These are phyloP conservation scores for Croton setiger DNA, from an alignment of 441 rosid genomes.

Conservation along the genomic window DNA sequence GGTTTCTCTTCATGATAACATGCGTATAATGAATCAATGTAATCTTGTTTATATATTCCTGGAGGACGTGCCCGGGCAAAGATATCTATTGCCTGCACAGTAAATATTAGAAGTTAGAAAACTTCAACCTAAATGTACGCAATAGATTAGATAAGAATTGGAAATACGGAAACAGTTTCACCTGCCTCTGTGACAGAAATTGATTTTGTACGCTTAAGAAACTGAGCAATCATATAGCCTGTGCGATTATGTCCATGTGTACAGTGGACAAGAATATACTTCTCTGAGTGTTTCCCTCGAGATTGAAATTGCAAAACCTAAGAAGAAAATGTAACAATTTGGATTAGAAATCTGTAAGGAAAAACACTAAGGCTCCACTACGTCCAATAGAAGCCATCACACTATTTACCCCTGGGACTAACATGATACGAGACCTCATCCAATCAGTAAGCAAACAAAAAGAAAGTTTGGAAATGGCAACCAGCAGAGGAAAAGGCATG, in stretches of 20 bases:
- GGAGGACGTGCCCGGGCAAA: constrained; percentile 88
- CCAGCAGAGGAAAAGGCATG: constrained; percentile 2
- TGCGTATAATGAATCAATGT: constrained; percentile 63
- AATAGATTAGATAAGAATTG: background rate
- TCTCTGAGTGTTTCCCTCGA: constrained; percentile 36
- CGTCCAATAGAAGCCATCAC: background rate
- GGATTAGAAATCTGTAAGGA: constrained; percentile 8
- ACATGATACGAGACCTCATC: background rate
- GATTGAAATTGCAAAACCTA: constrained; percentile 17
- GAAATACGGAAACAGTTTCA: background rate
- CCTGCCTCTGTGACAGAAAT: constrained; percentile 77
- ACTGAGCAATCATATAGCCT: constrained; percentile 90
- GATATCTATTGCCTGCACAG: constrained; percentile 59
- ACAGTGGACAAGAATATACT: constrained; percentile 82
- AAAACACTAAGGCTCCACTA: background rate
- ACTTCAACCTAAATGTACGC: constrained; percentile 8
- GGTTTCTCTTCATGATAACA: constrained; percentile 88
- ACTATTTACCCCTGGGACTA: background rate
- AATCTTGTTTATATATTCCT: constrained; percentile 86
- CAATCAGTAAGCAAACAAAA: background rate
- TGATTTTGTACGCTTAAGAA: constrained; percentile 74
- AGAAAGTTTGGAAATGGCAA: background rate
- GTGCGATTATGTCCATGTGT: constrained; percentile 97
- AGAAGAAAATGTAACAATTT: background rate
- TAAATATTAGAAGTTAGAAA: constrained; percentile 15